Evolutionary conservation across 2,329 filamentous ascomycete genomes (phyloP), one percentile per base, ranked within the genome.

Genomic region (Ophiognomonia clavigignenti-juglandacearum): DNA sequence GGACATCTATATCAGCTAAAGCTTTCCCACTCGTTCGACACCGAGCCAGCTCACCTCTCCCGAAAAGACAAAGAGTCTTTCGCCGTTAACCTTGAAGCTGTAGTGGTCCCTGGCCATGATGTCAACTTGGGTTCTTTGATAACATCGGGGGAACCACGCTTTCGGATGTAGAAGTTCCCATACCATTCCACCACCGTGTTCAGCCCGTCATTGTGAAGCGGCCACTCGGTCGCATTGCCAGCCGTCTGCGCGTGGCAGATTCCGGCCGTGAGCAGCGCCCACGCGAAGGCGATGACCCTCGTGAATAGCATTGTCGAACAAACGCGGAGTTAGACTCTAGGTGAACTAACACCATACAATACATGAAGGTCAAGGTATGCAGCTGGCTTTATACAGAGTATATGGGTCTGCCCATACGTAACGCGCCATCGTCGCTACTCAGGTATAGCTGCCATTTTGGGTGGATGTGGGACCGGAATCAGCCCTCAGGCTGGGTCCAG

Each of bases 41-140:
- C 10, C n/a, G 29, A n/a, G 10, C 4, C 29, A 31, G n/a, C 29
- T 31, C n/a, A 67, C 64, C 56, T 70, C 67, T 47, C 67, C 67
- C 0, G 68, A 71, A 40, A 70, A 70, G 19, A 70, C 56, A 48
- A 71, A 70, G 3, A 71, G 59, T 36, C 68, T 60, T 49, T 71
- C 51, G 16, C 66, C 67, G 13, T 69, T 67, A 29, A 71, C 57
- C 11, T 59, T 55, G 48, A 69, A 70, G 45, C 67, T 70, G 45
- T 69, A 65, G 23, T 67, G 63, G 13, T 70, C 68, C 68, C 67
- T 69, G 26, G 4, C n/a, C n/a, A 38, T 8, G 9, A 20, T 9
- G 18, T 10, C 27, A 7, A 42, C 14, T 36, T 13, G 29, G 14
- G n/a, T n/a, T 31, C 29, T 31, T 31, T 31, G 26, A 29, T 31